A percentile compares a stretch with the other conserved stretches of the same genome.
These are phyloP conservation scores for Arachnopeziza araneosa DNA, from an alignment of 2,329 filamentous ascomycete genomes.

Conservation along the genomic window DNA sequence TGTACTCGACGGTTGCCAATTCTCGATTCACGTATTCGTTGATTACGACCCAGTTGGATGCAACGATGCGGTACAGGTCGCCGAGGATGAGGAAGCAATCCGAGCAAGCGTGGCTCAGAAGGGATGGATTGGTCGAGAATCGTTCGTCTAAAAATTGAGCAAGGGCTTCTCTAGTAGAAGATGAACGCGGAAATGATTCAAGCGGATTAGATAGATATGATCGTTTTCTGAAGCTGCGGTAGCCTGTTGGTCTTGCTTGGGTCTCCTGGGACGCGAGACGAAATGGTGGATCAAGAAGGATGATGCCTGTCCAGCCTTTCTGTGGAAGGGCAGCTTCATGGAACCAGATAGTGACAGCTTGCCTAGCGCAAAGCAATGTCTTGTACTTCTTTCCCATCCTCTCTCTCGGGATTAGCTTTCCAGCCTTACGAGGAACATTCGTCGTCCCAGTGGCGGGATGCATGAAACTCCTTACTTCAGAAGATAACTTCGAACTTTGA, in stretches of 20 bases:
- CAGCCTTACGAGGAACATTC: conserved; percentile 6
- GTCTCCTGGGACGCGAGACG: not conserved
- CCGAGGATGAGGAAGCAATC: conserved; percentile 1
- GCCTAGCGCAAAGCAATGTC: conserved; percentile 2
- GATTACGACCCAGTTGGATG: conserved; percentile 6
- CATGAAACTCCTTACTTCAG: not conserved
- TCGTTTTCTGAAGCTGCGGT: not conserved
- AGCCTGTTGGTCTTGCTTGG: not conserved
- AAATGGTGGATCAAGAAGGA: conserved; percentile 3
- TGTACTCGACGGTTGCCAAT: conserved; percentile 6
- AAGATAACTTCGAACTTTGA: not conserved
- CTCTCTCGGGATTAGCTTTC: not conserved
- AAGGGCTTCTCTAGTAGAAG: not conserved
- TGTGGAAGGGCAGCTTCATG: not conserved
- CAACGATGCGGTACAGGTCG: conserved; percentile 2
- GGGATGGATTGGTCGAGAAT: not conserved
- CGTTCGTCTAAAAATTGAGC: not conserved
- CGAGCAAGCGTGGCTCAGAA: not conserved
- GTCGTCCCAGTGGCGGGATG: not conserved
- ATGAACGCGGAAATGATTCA: not conserved
- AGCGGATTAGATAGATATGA: not conserved
- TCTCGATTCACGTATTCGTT: conserved; percentile 9
- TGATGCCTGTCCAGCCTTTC: conserved; percentile 3
- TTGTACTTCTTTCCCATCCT: not conserved
- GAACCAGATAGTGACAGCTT: conserved; percentile 5